These are phyloP conservation scores for Populus tomentosa DNA, from an alignment of 441 rosid species.

Conservation along the genomic window DNA sequence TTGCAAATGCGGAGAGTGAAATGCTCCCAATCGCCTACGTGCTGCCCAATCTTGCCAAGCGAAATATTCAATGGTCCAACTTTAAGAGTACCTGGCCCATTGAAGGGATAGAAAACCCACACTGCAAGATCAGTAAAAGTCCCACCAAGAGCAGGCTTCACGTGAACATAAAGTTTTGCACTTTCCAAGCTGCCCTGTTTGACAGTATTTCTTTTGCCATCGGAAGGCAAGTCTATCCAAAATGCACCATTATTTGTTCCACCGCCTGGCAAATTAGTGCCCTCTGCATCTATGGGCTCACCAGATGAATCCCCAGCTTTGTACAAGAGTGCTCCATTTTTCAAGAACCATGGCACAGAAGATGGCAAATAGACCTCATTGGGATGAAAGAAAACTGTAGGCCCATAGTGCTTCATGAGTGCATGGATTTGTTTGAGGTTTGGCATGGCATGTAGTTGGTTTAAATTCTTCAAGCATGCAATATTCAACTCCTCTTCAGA, in stretches of 20 bases:
- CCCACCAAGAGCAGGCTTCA: conserved; percentile 78
- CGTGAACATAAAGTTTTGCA: conserved; percentile 68
- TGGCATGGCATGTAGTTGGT: conserved; percentile 68
- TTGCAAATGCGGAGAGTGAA: conserved; percentile 73
- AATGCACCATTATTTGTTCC: conserved; percentile 57
- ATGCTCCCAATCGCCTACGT: conserved; percentile 92
- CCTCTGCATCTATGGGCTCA: conserved; percentile 42
- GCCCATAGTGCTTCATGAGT: conserved; percentile 64
- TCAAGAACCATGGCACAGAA: conserved; percentile 74
- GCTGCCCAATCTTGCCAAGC: conserved; percentile 68
- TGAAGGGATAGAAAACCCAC: conserved; percentile 91
- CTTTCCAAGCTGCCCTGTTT: conserved; percentile 63
- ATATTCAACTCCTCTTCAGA: conserved; percentile 32
- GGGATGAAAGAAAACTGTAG: conserved; percentile 68
- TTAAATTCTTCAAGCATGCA: conserved; percentile 59
- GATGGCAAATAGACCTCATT: conserved; percentile 71
- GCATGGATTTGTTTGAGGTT: conserved; percentile 61
- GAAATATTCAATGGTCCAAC: conserved; percentile 31
- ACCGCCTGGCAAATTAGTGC: conserved; percentile 68
- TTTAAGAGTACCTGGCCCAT: conserved; percentile 44
- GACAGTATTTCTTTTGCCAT: conserved; percentile 28
- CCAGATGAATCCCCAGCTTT: conserved; percentile 36
- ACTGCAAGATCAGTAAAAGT: conserved; percentile 71
- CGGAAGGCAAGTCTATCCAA: conserved; percentile 79
- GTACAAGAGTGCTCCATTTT: conserved; percentile 58